Evolutionary conservation across 306 rosid species (phyloP), one percentile per base, ranked within the genome.

Genomic region (Trifolium dubium): DNA sequence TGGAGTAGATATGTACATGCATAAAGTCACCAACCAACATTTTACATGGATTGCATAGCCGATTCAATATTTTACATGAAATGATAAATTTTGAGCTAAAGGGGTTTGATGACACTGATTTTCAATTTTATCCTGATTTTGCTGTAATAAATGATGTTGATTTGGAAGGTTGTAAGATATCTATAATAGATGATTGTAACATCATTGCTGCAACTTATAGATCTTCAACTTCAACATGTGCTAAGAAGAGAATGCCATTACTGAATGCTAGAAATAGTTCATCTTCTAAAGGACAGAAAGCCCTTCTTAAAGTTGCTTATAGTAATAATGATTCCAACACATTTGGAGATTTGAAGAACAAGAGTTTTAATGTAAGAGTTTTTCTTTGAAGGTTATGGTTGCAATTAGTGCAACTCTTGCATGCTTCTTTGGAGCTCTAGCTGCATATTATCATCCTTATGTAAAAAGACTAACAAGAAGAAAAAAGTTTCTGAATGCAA

Each of bases 11-110:
- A n/a, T n/a, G n/a, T n/a, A n/a, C n/a, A n/a, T n/a, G n/a, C n/a
- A n/a, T n/a, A n/a, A n/a, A n/a, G n/a, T n/a, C n/a, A n/a, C n/a
- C n/a, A n/a, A n/a, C n/a, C n/a, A n/a, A n/a, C n/a, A n/a, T n/a
- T n/a, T n/a, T n/a, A n/a, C n/a, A n/a, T n/a, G n/a, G n/a, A n/a
- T n/a, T n/a, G n/a, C n/a, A n/a, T n/a, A n/a, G n/a, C n/a, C n/a
- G n/a, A n/a, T n/a, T n/a, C n/a, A n/a, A n/a, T n/a, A n/a, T n/a
- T n/a, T n/a, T n/a, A n/a, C n/a, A n/a, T n/a, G n/a, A n/a, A n/a
- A n/a, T n/a, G 56, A 56, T 3, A 41, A 70, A 56, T 71, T 78
- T 43, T 43, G 12, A 43, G 47, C 47, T 10, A 11, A 3, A 10
- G 0, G 47, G 2, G 47, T 10, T 43, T 10, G 47, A 43, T 43